Percentiles rank a stretch among this genome's conserved stretches.
Evolutionary conservation across 129 eudicot genomes (phyloP).

Genomic region (Silybum marianum): DNA sequence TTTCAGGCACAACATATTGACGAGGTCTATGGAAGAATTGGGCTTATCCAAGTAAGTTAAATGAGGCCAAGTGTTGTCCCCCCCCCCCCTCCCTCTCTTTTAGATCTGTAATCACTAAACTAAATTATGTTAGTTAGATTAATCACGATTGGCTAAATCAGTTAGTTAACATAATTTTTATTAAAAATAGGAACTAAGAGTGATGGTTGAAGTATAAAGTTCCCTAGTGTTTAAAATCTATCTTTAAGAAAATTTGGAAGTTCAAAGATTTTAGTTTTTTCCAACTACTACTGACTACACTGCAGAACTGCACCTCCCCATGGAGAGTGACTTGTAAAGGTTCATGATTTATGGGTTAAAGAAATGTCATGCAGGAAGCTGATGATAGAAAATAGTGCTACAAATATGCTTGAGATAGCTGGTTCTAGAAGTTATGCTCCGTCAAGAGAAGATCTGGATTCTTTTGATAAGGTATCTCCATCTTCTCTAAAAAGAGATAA

Average conservation of each 20-base stretch:
- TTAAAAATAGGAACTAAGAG: neutral
- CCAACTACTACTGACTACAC: neutral
- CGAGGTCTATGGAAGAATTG: constrained; percentile 64
- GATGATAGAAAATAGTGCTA: constrained; percentile 32
- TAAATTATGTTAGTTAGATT: too few relatives aligned
- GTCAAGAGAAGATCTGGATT: constrained; percentile 55
- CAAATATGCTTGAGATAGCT: constrained; percentile 29
- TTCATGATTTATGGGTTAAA: constrained; percentile 19
- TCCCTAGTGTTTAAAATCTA: neutral
- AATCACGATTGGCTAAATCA: neutral
- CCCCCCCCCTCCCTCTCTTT: neutral
- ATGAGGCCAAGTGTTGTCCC: neutral
- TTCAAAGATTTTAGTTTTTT: neutral
- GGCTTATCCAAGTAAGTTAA: constrained; percentile 75
- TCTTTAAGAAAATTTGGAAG: neutral
- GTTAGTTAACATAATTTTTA: neutral
- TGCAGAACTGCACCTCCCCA: neutral
- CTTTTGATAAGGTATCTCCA: constrained; percentile 78
- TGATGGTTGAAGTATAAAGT: neutral
- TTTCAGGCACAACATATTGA: constrained; percentile 72
- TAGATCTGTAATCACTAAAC: constrained; percentile 7
- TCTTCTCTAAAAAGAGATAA: constrained; percentile 9
- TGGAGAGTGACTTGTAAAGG: neutral
- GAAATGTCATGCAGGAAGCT: constrained; percentile 40
- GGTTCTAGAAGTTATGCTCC: constrained; percentile 36